phyloP scores from a whole-genome alignment of 208 protist species.

The Leptomonas seymouri region DNA sequence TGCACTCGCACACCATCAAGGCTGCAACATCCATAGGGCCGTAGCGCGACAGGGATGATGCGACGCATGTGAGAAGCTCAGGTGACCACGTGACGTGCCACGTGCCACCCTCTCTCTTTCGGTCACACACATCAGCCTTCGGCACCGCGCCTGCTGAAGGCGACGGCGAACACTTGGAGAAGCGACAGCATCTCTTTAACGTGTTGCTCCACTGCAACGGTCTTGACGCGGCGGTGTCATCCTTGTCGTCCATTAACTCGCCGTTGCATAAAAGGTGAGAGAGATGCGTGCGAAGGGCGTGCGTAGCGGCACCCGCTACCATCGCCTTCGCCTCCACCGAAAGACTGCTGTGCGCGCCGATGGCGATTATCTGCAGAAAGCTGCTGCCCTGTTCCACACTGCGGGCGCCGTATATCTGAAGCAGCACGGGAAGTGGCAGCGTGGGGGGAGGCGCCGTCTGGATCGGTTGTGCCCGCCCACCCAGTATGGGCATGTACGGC shows the following conservation, averaged over 20 bases:
- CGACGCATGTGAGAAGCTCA: constrained; percentile 13
- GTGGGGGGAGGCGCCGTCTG: background rate
- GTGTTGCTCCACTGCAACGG: background rate
- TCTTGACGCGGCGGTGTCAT: background rate
- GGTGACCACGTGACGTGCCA: constrained; percentile 26
- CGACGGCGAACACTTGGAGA: background rate
- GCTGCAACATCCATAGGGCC: too few relatives aligned
- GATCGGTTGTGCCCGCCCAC: background rate
- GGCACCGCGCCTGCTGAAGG: background rate
- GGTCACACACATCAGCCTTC: background rate
- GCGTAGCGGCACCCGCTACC: constrained; percentile 16
- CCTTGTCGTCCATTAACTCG: too few relatives aligned
- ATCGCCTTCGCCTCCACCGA: constrained; percentile 32
- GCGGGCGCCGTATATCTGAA: constrained; percentile 15
- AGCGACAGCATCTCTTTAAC: constrained; percentile 15
- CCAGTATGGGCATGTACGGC: background rate
- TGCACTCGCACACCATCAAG: constrained; percentile 6
- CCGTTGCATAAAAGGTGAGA: constrained; percentile 4
- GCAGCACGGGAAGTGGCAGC: constrained; percentile 3
- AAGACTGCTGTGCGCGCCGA: constrained; percentile 14
- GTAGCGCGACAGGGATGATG: background rate
- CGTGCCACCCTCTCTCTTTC: background rate
- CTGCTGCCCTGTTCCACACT: background rate
- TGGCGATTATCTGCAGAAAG: constrained; percentile 26
- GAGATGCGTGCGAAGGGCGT: constrained; percentile 28